These are phyloP conservation scores for Neurospora sp. DNA, from an alignment of 495 filamentous ascomycete species.

Conservation along the genomic window DNA sequence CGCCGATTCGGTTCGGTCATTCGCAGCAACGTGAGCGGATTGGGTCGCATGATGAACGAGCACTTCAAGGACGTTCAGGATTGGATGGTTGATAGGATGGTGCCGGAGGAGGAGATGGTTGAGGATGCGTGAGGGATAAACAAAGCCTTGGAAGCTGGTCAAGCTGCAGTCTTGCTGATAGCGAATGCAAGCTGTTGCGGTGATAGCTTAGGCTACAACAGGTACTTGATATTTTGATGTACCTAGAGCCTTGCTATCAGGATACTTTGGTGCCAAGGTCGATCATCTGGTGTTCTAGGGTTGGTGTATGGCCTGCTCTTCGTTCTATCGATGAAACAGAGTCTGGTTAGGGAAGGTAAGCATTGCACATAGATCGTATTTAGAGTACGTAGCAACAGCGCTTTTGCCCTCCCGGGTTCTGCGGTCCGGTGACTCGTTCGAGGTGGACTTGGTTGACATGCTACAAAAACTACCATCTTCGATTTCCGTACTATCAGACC, in stretches of 20 bases:
- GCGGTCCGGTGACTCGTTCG: no score
- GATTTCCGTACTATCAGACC: no score
- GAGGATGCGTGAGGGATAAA: neutral
- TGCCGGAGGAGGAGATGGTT: conserved; percentile 12
- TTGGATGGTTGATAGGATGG: conserved; percentile 42
- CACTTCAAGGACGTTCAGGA: conserved; percentile 47
- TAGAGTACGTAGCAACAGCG: neutral
- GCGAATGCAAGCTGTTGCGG: neutral
- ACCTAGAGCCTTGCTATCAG: neutral
- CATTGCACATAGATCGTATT: neutral
- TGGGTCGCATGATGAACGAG: conserved; percentile 54
- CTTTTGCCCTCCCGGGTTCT: no score
- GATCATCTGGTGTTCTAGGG: neutral
- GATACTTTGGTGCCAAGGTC: neutral
- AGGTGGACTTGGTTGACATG: no score
- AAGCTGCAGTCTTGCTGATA: neutral
- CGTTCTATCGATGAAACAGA: neutral
- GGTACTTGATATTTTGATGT: neutral
- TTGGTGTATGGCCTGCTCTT: neutral
- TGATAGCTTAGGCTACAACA: neutral
- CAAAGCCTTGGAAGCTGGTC: no score
- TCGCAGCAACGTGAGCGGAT: conserved; percentile 38
- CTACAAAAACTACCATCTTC: no score
- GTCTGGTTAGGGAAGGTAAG: neutral
- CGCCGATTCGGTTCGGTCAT: conserved; percentile 54